Evolutionary conservation across 1,284 basidiomycete genomes (phyloP), one percentile per base, ranked within the genome.

Genomic region (Polyporus tsugae): DNA sequence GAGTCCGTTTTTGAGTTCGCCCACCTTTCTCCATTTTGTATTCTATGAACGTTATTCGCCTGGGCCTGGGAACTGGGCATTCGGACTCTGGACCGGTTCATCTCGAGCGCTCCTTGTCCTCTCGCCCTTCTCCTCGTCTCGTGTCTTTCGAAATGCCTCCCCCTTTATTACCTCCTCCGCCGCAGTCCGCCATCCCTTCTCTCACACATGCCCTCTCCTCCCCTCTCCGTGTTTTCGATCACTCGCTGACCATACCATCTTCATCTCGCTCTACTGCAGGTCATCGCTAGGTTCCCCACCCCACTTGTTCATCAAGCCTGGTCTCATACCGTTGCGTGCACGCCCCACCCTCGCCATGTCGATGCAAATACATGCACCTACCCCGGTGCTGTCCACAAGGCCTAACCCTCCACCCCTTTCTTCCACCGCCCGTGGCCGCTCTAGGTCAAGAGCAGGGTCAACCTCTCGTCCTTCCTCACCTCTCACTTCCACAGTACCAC

Each of bases 341-440:
- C 74, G 68, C 63, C 78, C 80, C 41, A 79, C 79, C 41, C 74
- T 80, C 68, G 79, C 80, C 72, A 80, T 81, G 79, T 80, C 80
- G 60, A 75, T 80, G 73, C 78, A 79, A 62, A 73, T 78, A 63
- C 78, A 79, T 72, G 73, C 78, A 19, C 80, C 76, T 25, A 68
- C 76, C 55, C 76, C 78, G 61, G 73, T 79, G 70, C 68, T 77
- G 57, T 76, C 79, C 64, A 64, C 70, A n/a, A 66, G 71, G 60
- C 67, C 75, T 62, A 57, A 71, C 63, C 70, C 76, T 52, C 67
- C 72, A 63, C 67, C 73, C 52, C 29, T 67, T 66, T 66, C 70
- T 58, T 62, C 68, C 33, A 71, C 39, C 61, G 55, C 72, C 6
- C 75, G 73, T 53, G 36, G 72, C 39, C 75, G 73, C 60, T 78